These are phyloP conservation scores for Orbilia brochopaga DNA, from an alignment of 2,329 filamentous ascomycete genomes.

Conservation along the genomic window DNA sequence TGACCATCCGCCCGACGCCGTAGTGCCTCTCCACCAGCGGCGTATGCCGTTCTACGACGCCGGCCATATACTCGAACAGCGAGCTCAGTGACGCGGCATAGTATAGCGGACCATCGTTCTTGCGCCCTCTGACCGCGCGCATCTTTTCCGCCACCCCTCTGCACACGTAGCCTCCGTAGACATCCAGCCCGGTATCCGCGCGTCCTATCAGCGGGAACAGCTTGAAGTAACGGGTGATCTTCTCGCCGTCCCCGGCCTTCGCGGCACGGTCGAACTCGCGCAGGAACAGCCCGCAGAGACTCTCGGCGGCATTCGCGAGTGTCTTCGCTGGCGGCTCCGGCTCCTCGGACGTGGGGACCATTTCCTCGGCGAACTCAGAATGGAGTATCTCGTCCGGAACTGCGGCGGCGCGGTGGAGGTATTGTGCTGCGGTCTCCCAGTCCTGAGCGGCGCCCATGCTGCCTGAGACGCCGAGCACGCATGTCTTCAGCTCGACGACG, in stretches of 20 bases:
- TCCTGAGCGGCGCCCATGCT: constrained; percentile 98
- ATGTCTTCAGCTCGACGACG: constrained; percentile 94
- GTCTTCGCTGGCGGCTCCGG: constrained; percentile 89
- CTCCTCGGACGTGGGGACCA: constrained; percentile 94
- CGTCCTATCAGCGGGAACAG: constrained; percentile 92
- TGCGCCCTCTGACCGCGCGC: constrained; percentile 61
- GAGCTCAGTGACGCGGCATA: constrained; percentile 89
- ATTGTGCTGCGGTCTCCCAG: constrained; percentile 94
- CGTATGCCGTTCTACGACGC: constrained; percentile 92
- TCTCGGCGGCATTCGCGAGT: constrained; percentile 83
- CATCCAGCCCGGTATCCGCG: constrained; percentile 85
- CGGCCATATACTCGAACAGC: constrained; percentile 95
- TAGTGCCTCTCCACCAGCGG: constrained; percentile 93
- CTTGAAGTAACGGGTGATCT: constrained; percentile 96
- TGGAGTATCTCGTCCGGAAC: constrained; percentile 80
- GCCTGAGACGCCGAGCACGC: constrained; percentile 89
- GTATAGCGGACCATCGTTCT: constrained; percentile 79
- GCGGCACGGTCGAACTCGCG: constrained; percentile 94
- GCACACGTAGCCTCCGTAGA: constrained; percentile 95
- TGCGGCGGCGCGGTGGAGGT: constrained; percentile 80
- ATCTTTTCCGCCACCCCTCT: constrained; percentile 88
- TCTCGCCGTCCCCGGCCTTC: constrained; percentile 81
- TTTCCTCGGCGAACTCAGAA: constrained; percentile 85
- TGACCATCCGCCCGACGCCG: constrained; percentile 87
- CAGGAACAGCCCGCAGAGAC: constrained; percentile 85